phyloP scores from a whole-genome alignment of 345 rosid species.

The Firmiana major region DNA sequence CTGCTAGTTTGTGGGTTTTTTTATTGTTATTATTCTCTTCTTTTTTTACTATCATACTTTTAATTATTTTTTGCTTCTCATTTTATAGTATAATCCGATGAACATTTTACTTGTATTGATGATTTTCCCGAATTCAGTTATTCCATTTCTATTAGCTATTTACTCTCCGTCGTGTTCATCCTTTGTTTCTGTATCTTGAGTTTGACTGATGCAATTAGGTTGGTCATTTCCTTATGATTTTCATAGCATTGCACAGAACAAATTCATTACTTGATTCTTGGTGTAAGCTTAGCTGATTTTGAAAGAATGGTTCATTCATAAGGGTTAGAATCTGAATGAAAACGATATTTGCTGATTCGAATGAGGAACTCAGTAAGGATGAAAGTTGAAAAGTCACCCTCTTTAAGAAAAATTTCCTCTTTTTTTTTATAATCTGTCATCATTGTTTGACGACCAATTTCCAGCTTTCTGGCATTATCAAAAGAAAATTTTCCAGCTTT shows the following conservation, averaged over 20 bases:
- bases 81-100: conserved; percentile 39
- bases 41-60: conserved; percentile 39
- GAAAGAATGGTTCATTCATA: not conserved
- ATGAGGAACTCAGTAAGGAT: not conserved
- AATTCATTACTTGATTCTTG: not conserved
- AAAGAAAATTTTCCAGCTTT: not conserved
- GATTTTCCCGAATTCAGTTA: conserved; percentile 26
- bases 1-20: conserved; percentile 36
- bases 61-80: conserved; percentile 4
- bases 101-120: conserved; percentile 46
- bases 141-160: conserved; percentile 7
- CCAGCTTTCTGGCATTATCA: not conserved
- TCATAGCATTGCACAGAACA: not conserved
- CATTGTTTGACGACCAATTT: not conserved
- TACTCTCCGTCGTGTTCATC: not conserved
- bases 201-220: not conserved
- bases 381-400: not conserved
- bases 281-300: not conserved
- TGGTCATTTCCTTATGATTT: not conserved
- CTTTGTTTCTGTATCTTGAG: not conserved
- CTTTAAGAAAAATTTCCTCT: not conserved
- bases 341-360: not conserved
- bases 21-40: conserved; percentile 38
- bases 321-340: not conserved
- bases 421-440: not conserved